A percentile compares a stretch with the other conserved stretches of the same genome.
Evolutionary conservation across 2,329 filamentous ascomycete genomes (phyloP).

Genomic region (Colletotrichum falcatum): DNA sequence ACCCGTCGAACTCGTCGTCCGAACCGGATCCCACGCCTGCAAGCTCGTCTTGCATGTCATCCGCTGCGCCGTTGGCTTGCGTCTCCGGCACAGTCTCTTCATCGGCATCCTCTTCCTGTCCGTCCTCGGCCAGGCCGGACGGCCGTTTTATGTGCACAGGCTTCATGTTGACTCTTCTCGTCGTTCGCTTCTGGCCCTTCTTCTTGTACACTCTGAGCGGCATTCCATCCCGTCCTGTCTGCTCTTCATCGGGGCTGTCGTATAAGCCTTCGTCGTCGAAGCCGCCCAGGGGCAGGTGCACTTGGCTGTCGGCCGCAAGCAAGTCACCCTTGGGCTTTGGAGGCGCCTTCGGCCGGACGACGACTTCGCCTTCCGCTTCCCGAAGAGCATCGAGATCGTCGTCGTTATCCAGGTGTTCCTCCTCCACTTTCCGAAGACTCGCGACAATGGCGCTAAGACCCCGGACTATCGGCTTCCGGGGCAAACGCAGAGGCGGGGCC

Average conservation of each 20-base stretch:
- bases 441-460: constrained; percentile 82
- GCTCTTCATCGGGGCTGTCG: constrained; percentile 66
- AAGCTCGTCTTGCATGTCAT: constrained; percentile 43
- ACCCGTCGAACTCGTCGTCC: constrained; percentile 50
- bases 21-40: constrained; percentile 53
- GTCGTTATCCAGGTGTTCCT: constrained; percentile 76
- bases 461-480: constrained; percentile 72
- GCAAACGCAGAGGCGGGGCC: constrained; percentile 64
- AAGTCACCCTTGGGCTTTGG: constrained; percentile 50
- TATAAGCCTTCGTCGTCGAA: constrained; percentile 73
- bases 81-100: constrained; percentile 55
- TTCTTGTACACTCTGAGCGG: constrained; percentile 80
- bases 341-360: constrained; percentile 43
- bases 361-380: constrained; percentile 72
- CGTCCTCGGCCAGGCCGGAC: constrained; percentile 47
- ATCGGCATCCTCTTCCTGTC: constrained; percentile 46
- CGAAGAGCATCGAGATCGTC: constrained; percentile 80
- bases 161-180: constrained; percentile 74
- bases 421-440: constrained; percentile 75
- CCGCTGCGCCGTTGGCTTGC: constrained; percentile 48
- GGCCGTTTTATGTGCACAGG: constrained; percentile 64
- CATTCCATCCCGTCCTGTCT: constrained; percentile 65
- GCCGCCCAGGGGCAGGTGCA: constrained; percentile 63
- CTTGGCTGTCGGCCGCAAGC: constrained; percentile 59
- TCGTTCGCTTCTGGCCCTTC: constrained; percentile 85